These are phyloP conservation scores for Crithidia brevicula DNA, from an alignment of 208 protist genomes.

Conservation along the genomic window DNA sequence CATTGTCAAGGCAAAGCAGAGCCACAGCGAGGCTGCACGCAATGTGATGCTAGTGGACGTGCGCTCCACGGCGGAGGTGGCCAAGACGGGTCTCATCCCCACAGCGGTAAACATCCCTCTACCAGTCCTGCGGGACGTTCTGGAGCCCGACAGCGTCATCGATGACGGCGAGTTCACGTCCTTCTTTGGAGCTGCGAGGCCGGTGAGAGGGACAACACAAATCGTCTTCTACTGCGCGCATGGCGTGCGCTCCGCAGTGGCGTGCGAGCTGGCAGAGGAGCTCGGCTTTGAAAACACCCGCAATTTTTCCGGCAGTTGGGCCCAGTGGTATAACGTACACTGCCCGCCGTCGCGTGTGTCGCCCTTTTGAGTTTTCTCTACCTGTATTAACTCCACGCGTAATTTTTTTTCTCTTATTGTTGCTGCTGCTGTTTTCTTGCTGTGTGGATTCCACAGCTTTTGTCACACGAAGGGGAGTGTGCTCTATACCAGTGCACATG, in stretches of 20 bases:
- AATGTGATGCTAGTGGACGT: constrained; percentile 71
- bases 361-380: not conserved
- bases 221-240: constrained; percentile 82
- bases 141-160: constrained; percentile 40
- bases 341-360: not conserved
- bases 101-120: constrained; percentile 74
- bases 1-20: constrained; percentile 62
- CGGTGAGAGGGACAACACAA: constrained; percentile 40
- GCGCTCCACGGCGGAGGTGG: constrained; percentile 75
- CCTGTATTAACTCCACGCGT: not conserved
- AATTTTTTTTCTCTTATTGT: not conserved
- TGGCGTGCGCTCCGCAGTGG: constrained; percentile 67
- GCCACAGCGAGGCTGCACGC: constrained; percentile 17
- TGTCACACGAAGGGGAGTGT: no score
- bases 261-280: constrained; percentile 66
- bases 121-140: constrained; percentile 47
- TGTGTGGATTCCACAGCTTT: no score
- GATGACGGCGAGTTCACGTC: constrained; percentile 57
- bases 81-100: constrained; percentile 67
- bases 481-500: no score
- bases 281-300: constrained; percentile 52
- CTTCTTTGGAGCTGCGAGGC: constrained; percentile 50
- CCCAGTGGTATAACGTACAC: constrained; percentile 52
- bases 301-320: constrained; percentile 73
- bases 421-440: no score